These are phyloP conservation scores for Diaporthe citrichinensis DNA, from an alignment of 2,329 filamentous ascomycete species.

Conservation along the genomic window DNA sequence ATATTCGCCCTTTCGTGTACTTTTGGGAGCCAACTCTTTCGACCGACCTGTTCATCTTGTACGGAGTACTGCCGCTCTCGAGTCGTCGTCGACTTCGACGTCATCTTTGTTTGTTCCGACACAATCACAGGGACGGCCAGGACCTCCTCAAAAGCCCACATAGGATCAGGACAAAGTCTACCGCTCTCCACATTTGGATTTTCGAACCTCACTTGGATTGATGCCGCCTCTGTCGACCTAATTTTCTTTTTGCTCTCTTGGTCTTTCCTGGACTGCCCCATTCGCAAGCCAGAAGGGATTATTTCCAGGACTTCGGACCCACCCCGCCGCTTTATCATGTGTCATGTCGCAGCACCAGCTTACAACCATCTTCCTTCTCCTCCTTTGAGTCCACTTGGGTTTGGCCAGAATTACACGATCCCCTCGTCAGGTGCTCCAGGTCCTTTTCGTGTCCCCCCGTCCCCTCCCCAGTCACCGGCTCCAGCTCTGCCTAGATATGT, in stretches of 20 bases:
- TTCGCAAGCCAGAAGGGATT: constrained; percentile 31
- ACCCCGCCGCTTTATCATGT: constrained; percentile 28
- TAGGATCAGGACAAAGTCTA: constrained; percentile 44
- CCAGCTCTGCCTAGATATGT: constrained; percentile 60
- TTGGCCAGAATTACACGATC: constrained; percentile 29
- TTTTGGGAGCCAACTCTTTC: constrained; percentile 24
- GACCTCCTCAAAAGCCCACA: constrained; percentile 44
- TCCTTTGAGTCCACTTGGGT: constrained; percentile 35
- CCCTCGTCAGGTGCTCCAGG: constrained; percentile 18
- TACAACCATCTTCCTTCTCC: constrained; percentile 31
- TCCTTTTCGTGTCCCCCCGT: constrained; percentile 20
- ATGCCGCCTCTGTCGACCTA: constrained; percentile 33
- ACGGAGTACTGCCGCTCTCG: constrained; percentile 45
- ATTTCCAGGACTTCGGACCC: constrained; percentile 19
- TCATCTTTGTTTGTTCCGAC: constrained; percentile 52
- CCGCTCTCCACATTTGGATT: constrained; percentile 45
- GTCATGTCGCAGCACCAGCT: constrained; percentile 33
- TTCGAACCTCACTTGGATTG: constrained; percentile 34
- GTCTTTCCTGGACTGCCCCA: constrained; percentile 28
- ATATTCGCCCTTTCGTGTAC: constrained; percentile 1
- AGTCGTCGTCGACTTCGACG: constrained; percentile 66
- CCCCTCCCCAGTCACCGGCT: constrained; percentile 28
- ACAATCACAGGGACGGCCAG: constrained; percentile 38
- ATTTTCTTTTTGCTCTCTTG: constrained; percentile 37
- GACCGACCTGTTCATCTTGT: constrained; percentile 43